These are phyloP conservation scores for Hypsizygus marmoreus DNA, from an alignment of 768 basidiomycete species.

Conservation along the genomic window DNA sequence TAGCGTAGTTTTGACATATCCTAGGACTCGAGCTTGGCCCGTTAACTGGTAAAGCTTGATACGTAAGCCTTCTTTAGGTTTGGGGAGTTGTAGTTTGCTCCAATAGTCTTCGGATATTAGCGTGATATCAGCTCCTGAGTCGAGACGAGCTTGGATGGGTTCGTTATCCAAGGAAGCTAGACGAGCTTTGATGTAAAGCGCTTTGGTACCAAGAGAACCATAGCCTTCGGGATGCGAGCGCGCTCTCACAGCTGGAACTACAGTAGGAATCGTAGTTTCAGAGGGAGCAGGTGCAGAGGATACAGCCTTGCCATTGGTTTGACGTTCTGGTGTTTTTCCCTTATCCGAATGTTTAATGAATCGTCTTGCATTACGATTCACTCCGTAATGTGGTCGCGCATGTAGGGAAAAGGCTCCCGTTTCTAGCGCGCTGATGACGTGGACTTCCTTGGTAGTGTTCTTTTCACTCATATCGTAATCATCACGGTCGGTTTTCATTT, in stretches of 20 bases:
- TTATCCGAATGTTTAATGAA: background rate
- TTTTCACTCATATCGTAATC: background rate
- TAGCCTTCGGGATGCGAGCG: background rate
- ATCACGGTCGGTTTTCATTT: conserved; percentile 11
- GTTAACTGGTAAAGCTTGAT: too few species aligned
- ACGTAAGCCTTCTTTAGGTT: too few species aligned
- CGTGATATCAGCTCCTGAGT: conserved; percentile 2
- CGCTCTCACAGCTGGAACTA: background rate
- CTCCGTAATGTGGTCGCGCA: background rate
- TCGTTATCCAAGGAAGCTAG: background rate
- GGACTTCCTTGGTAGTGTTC: too few species aligned
- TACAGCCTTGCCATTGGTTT: too few species aligned
- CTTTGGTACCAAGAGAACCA: background rate
- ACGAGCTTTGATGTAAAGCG: background rate
- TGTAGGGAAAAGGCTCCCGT: background rate
- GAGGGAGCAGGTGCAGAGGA: too few species aligned
- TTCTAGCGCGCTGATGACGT: too few species aligned
- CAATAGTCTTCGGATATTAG: conserved; percentile 1
- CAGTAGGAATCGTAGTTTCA: too few species aligned
- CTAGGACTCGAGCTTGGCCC: too few species aligned
- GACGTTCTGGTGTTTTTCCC: background rate
- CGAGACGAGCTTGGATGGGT: background rate
- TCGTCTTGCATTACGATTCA: background rate
- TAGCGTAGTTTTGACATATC: conserved; percentile 11
- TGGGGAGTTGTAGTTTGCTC: too few species aligned